A percentile compares a stretch with the other conserved stretches of the same genome.
Conservation (phyloP, 208 protist genomes). For the Trypanosomatidae sp. region DNA sequence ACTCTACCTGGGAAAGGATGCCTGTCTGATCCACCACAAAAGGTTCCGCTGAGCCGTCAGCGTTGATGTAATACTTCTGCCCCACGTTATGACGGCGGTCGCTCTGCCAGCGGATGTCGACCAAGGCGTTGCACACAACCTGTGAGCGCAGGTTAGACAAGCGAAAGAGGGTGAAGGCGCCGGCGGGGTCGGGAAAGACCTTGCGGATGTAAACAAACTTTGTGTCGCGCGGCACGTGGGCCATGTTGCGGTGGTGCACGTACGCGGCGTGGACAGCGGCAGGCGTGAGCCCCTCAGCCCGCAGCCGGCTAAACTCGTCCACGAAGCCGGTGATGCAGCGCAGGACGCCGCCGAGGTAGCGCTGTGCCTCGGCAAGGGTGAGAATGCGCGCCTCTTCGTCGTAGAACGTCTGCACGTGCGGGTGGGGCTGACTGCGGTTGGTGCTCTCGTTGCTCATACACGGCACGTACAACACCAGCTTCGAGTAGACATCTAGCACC, state of each 20-base stretch:
- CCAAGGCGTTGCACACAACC: constrained; percentile 77
- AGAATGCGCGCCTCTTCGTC: constrained; percentile 82
- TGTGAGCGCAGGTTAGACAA: constrained; percentile 90
- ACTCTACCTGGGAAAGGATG: constrained; percentile 73
- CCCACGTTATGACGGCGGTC: constrained; percentile 84
- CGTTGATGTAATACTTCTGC: constrained; percentile 87
- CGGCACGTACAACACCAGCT: constrained; percentile 83
- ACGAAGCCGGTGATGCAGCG: constrained; percentile 76
- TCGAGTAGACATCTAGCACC: constrained; percentile 82
- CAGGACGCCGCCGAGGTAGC: constrained; percentile 65
- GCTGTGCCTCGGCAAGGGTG: constrained; percentile 64
- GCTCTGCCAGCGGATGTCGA: constrained; percentile 91
- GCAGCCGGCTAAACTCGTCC: constrained; percentile 59
- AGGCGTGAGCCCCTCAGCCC: constrained; percentile 73
- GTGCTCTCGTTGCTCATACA: constrained; percentile 86
- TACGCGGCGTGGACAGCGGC: constrained; percentile 79
- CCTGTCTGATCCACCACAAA: constrained; percentile 84
- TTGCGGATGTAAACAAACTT: constrained; percentile 91
- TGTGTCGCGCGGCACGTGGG: constrained; percentile 67
- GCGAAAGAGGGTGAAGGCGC: constrained; percentile 77
- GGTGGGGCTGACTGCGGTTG: constrained; percentile 80
- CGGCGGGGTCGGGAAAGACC: constrained; percentile 84
- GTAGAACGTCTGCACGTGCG: constrained; percentile 88
- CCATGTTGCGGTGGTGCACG: constrained; percentile 70
- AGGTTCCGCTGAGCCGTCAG: constrained; percentile 74